Percentiles rank a stretch among this genome's conserved stretches.
Evolutionary conservation across 495 filamentous ascomycete genomes (phyloP).

Genomic region (Penicillium psychrofluorescens): DNA sequence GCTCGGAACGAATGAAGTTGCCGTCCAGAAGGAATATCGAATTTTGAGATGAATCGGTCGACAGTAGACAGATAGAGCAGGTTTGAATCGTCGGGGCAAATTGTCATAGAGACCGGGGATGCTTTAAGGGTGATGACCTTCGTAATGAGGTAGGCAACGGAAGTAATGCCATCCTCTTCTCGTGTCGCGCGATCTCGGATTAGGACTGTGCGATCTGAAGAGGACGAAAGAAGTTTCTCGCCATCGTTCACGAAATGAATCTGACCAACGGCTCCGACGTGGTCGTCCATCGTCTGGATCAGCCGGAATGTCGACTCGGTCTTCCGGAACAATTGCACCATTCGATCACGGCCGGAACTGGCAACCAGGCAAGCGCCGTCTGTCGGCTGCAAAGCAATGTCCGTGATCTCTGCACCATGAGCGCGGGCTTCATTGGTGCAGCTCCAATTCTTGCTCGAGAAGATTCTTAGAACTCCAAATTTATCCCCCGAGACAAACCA

Average conservation of each 20-base stretch:
- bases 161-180: conserved; percentile 55
- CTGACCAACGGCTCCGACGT: conserved; percentile 61
- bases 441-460: conserved; percentile 38
- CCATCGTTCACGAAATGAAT: conserved; percentile 57
- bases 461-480: conserved; percentile 63
- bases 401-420: conserved; percentile 79
- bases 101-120: conserved; percentile 75
- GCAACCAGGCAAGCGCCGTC: conserved; percentile 51
- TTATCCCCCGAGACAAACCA: conserved; percentile 78
- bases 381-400: conserved; percentile 54
- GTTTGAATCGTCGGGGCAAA: conserved; percentile 51
- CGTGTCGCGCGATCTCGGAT: conserved; percentile 66
- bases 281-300: conserved; percentile 71
- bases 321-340: conserved; percentile 75
- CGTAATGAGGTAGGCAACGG: conserved; percentile 66
- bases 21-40: conserved; percentile 66
- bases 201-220: conserved; percentile 78
- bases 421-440: conserved; percentile 66
- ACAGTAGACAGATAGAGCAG: conserved; percentile 69
- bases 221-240: conserved; percentile 73
- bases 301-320: conserved; percentile 46
- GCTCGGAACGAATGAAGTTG: conserved; percentile 69
- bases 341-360: conserved; percentile 80
- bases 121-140: conserved; percentile 75
- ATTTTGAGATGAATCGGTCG: conserved; percentile 73